A percentile compares a stretch with the other conserved stretches of the same genome.
Conservation (phyloP, 768 basidiomycete genomes). For the Boletus coccyginus region DNA sequence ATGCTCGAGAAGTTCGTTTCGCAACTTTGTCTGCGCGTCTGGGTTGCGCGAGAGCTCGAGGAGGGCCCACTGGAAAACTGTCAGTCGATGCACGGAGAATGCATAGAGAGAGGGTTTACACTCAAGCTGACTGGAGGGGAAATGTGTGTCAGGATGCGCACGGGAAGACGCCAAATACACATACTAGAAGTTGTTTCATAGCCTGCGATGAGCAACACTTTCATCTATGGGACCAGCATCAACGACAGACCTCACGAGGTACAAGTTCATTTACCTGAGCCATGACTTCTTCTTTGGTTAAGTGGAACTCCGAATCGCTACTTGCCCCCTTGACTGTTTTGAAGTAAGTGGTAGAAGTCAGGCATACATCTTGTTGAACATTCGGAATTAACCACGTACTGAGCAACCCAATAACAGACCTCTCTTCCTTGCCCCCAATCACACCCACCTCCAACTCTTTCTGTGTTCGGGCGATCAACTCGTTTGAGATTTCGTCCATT, state of each 20-base stretch:
- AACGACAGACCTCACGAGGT: neutral
- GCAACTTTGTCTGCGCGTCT: too few species aligned
- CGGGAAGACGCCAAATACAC: neutral
- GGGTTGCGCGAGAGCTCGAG: too few species aligned
- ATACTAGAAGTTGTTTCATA: conserved; percentile 24
- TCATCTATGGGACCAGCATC: conserved; percentile 10
- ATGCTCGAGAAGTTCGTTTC: too few species aligned
- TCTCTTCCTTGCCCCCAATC: conserved; percentile 19
- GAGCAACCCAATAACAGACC: conserved; percentile 26
- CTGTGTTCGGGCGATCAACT: conserved; percentile 35
- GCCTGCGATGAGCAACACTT: conserved; percentile 13
- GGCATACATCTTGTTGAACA: conserved; percentile 4
- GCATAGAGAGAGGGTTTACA: too few species aligned
- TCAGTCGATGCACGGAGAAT: too few species aligned
- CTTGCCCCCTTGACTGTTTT: conserved; percentile 36
- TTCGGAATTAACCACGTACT: conserved; percentile 16
- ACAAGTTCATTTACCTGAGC: conserved; percentile 16
- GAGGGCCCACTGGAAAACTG: too few species aligned
- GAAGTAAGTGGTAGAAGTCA: neutral
- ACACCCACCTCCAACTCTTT: conserved; percentile 28
- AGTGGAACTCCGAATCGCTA: conserved; percentile 17
- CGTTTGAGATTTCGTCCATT: conserved; percentile 39
- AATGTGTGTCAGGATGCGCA: too few species aligned
- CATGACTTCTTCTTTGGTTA: conserved; percentile 31
- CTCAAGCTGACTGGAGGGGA: too few species aligned